These are phyloP conservation scores for Drechmeria coniospora DNA, from an alignment of 2,329 filamentous ascomycete genomes.

Conservation along the genomic window DNA sequence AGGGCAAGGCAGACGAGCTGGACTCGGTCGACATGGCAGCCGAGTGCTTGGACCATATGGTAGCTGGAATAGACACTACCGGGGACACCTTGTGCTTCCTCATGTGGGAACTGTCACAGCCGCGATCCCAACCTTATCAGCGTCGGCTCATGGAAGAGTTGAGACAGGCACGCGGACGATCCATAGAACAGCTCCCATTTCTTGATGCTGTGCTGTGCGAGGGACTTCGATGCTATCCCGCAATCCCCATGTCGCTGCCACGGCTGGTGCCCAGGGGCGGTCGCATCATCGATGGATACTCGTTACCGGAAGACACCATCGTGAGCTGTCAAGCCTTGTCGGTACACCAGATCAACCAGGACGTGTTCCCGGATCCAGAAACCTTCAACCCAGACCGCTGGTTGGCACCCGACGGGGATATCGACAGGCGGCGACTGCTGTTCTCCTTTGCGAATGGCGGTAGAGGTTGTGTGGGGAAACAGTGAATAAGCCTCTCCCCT, in stretches of 20 bases:
- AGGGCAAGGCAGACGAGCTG: constrained; percentile 31
- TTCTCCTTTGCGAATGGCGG: constrained; percentile 54
- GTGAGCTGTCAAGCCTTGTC: constrained; percentile 48
- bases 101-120: constrained; percentile 55
- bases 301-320: constrained; percentile 35
- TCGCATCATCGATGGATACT: constrained; percentile 37
- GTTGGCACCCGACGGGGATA: constrained; percentile 59
- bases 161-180: constrained; percentile 17
- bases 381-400: constrained; percentile 69
- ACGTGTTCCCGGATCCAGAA: constrained; percentile 67
- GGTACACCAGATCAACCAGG: constrained; percentile 39
- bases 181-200: constrained; percentile 37
- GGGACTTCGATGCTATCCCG: constrained; percentile 44
- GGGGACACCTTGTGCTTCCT: constrained; percentile 55
- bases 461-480: constrained; percentile 49
- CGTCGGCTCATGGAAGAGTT: constrained; percentile 37
- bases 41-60: constrained; percentile 58
- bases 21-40: constrained; percentile 42
- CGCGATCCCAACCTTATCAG: constrained; percentile 36
- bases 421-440: constrained; percentile 47
- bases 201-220: constrained; percentile 50
- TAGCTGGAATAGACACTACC: constrained; percentile 56
- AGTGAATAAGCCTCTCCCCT: constrained; percentile 31
- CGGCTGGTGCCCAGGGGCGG: constrained; percentile 40
- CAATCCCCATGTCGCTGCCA: constrained; percentile 53